These are phyloP conservation scores for Henckelia pumila DNA, from an alignment of 257 asterid species.

Conservation along the genomic window DNA sequence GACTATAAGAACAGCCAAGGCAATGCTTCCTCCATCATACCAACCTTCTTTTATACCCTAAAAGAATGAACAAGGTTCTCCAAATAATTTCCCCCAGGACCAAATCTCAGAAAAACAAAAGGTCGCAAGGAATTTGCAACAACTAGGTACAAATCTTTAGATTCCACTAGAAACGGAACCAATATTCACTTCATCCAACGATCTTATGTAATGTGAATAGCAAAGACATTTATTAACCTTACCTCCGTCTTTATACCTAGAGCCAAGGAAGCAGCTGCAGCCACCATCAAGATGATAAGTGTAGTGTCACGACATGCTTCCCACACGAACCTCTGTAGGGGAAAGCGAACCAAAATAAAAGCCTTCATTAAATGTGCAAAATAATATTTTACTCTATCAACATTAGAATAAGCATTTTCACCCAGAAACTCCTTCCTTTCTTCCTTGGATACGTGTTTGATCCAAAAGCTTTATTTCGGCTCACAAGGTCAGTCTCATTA, in stretches of 20 bases:
- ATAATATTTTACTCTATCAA: neutral
- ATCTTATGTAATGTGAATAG: neutral
- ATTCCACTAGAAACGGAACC: neutral
- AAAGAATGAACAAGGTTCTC: conserved; percentile 18
- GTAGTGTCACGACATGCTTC: conserved; percentile 95
- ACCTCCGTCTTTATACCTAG: conserved; percentile 96
- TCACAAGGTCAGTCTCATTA: conserved; percentile 57
- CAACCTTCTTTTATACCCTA: conserved; percentile 96
- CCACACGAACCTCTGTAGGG: conserved; percentile 71
- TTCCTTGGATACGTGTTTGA: conserved; percentile 92
- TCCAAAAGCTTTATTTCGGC: conserved; percentile 74
- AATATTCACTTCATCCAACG: neutral
- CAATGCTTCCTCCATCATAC: conserved; percentile 99
- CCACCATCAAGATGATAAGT: conserved; percentile 87
- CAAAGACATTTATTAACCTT: conserved; percentile 16
- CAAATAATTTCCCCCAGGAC: neutral
- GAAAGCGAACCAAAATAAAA: conserved; percentile 21
- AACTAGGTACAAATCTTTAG: neutral
- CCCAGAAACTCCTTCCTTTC: conserved; percentile 93
- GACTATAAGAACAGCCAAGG: conserved; percentile 84
- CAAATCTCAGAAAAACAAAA: neutral
- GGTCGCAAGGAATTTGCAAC: neutral
- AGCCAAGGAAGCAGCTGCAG: conserved; percentile 98
- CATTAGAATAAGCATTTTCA: conserved; percentile 22
- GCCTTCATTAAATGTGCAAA: conserved; percentile 7